Conservation (phyloP, 768 basidiomycete genomes). For the Paxillus involutus region DNA sequence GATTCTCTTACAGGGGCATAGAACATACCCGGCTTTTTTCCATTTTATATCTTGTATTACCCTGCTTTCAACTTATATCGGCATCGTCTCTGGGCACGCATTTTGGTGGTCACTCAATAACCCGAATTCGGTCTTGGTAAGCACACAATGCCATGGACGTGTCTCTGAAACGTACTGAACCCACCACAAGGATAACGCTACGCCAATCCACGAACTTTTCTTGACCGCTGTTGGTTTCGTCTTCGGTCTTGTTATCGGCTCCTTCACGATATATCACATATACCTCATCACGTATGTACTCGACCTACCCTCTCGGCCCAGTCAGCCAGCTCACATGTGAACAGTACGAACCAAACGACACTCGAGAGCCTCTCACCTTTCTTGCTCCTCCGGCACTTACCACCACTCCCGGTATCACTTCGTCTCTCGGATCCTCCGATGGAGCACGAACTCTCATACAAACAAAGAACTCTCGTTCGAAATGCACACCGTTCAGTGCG, state of each 20-base stretch:
- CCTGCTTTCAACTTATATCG: slow-evolving; percentile 61
- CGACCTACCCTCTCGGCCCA: neutral
- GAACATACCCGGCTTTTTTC: slow-evolving; percentile 82
- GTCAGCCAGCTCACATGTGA: neutral
- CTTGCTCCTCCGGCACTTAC: slow-evolving; percentile 67
- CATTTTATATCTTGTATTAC: slow-evolving; percentile 72
- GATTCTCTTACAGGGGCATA: slow-evolving; percentile 56
- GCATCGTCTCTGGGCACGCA: slow-evolving; percentile 49
- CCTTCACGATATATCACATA: slow-evolving; percentile 74
- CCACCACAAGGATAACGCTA: slow-evolving; percentile 51
- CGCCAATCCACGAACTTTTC: slow-evolving; percentile 70
- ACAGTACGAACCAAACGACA: slow-evolving; percentile 85
- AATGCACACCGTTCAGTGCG: slow-evolving; percentile 60
- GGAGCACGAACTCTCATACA: slow-evolving; percentile 67
- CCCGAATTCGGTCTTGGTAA: slow-evolving; percentile 54
- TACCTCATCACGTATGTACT: slow-evolving; percentile 69
- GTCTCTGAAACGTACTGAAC: slow-evolving; percentile 3
- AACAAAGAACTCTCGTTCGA: slow-evolving; percentile 64
- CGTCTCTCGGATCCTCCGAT: slow-evolving; percentile 68
- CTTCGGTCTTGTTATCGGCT: slow-evolving; percentile 67
- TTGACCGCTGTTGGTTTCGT: slow-evolving; percentile 59
- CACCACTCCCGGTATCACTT: slow-evolving; percentile 49
- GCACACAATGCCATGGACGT: slow-evolving; percentile 18
- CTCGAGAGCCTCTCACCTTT: slow-evolving; percentile 76
- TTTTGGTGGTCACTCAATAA: slow-evolving; percentile 68